Percentiles rank a stretch among this genome's conserved stretches.
These are phyloP conservation scores for Trichoderma cornu-damae DNA, from an alignment of 2,329 filamentous ascomycete genomes.

Conservation along the genomic window DNA sequence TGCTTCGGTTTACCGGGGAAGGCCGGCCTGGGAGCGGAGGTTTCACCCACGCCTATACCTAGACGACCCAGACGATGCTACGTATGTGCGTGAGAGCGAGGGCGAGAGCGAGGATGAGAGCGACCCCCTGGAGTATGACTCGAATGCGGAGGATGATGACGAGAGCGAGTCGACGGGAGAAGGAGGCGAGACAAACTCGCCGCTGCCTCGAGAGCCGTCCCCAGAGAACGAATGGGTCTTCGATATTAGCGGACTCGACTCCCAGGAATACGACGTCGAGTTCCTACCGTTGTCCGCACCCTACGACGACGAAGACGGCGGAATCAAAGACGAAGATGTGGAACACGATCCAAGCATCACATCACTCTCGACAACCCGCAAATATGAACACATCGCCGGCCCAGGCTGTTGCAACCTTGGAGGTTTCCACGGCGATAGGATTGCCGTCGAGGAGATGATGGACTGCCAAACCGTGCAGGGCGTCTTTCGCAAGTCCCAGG, in stretches of 20 bases:
- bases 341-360: not conserved
- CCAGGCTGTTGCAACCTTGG: slow-evolving; percentile 18
- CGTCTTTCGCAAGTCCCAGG: slow-evolving; percentile 22
- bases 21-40: not conserved
- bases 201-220: not conserved
- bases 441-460: slow-evolving; percentile 26
- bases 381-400: slow-evolving; percentile 26
- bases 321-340: slow-evolving; percentile 1
- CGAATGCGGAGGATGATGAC: not conserved
- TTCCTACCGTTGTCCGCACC: slow-evolving; percentile 10
- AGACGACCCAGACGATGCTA: not conserved
- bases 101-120: not conserved
- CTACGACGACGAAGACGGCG: slow-evolving; percentile 9
- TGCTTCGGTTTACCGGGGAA: slow-evolving; percentile 15
- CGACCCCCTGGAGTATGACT: slow-evolving; percentile 12
- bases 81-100: slow-evolving; percentile 6
- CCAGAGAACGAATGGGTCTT: not conserved
- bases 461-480: slow-evolving; percentile 27
- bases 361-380: slow-evolving; percentile 4
- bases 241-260: not conserved
- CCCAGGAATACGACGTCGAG: not conserved
- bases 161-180: not conserved
- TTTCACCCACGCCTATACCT: not conserved
- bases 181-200: not conserved
- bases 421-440: slow-evolving; percentile 25